Percentiles rank a stretch among this genome's conserved stretches.
Evolutionary conservation across 106 monocot species (phyloP).

Genomic region (Dendrobium huoshanense): DNA sequence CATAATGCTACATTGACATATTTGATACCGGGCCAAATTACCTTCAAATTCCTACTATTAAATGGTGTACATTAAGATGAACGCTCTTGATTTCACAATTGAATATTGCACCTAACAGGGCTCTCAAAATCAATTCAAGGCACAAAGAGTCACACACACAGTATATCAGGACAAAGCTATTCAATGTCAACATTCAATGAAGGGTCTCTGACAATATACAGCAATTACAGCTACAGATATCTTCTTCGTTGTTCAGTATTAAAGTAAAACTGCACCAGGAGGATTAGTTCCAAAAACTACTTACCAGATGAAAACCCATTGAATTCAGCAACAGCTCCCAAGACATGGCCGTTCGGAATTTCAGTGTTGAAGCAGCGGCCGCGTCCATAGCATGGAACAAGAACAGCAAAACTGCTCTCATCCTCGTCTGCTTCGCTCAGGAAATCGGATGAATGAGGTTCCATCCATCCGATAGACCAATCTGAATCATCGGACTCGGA

Average conservation of each 20-base stretch:
- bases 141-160: background rate
- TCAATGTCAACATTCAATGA: background rate
- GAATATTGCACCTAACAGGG: background rate
- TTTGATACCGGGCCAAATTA: background rate
- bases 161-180: background rate
- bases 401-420: constrained; percentile 68
- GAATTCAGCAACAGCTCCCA: constrained; percentile 10
- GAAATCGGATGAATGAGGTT: constrained; percentile 66
- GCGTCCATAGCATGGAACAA: constrained; percentile 68
- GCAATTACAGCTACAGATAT: background rate
- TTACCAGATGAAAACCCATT: constrained; percentile 29
- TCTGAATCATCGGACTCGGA: constrained; percentile 82
- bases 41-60: background rate
- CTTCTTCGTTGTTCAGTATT: background rate
- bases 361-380: constrained; percentile 21
- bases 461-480: constrained; percentile 90
- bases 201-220: background rate
- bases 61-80: background rate
- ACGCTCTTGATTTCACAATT: too few species aligned
- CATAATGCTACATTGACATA: background rate
- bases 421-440: constrained; percentile 17
- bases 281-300: background rate
- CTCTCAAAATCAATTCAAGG: background rate
- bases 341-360: constrained; percentile 8
- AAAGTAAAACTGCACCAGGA: background rate